Evolutionary conservation across 768 basidiomycete genomes (phyloP).

Genomic region (Exidia glandulosa): DNA sequence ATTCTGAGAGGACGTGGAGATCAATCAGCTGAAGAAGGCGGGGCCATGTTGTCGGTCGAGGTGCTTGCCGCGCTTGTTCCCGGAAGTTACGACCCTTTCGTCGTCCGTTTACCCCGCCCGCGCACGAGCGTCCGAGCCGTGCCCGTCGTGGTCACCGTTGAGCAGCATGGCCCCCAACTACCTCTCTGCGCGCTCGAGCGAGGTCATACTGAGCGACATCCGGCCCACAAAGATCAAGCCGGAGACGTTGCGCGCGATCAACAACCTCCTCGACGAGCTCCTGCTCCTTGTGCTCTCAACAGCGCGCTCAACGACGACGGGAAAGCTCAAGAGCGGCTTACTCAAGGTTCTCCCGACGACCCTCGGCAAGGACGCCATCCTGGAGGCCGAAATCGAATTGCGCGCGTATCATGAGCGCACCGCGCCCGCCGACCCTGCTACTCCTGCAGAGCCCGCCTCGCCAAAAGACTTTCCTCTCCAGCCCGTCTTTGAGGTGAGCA

Average conservation of each 20-base stretch:
- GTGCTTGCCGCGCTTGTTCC: not conserved
- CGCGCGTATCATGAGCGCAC: slow-evolving; percentile 82
- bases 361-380: slow-evolving; percentile 81
- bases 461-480: slow-evolving; percentile 54
- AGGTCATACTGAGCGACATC: slow-evolving; percentile 85
- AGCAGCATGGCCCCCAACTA: slow-evolving; percentile 45
- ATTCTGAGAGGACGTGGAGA: too few relatives aligned
- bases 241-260: slow-evolving; percentile 69
- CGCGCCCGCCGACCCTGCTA: slow-evolving; percentile 21
- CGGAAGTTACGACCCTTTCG: not conserved
- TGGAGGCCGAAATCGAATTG: slow-evolving; percentile 89
- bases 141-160: not conserved
- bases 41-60: not conserved
- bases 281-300: slow-evolving; percentile 58
- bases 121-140: too few relatives aligned
- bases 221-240: slow-evolving; percentile 78
- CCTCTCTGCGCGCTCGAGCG: slow-evolving; percentile 74
- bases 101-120: too few relatives aligned
- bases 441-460: slow-evolving; percentile 32
- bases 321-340: slow-evolving; percentile 61
- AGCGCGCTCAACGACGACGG: slow-evolving; percentile 59
- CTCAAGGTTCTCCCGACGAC: slow-evolving; percentile 64
- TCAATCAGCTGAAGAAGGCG: not conserved
- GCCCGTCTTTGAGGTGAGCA: slow-evolving; percentile 62
- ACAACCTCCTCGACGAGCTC: slow-evolving; percentile 76